Evolutionary conservation across 345 rosid genomes (phyloP).

Genomic region (Acer yangbiense): DNA sequence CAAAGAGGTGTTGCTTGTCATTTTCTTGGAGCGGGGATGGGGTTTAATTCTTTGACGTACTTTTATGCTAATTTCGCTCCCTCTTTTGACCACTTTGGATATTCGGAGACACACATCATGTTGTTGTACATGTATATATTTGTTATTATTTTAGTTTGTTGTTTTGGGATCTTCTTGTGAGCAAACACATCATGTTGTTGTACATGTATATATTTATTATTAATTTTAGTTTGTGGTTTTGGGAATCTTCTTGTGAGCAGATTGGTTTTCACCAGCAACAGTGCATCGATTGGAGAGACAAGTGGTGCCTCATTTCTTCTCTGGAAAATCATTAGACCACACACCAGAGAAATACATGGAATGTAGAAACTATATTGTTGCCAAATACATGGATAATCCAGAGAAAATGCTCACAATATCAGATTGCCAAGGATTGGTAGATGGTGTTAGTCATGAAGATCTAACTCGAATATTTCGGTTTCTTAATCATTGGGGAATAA

Average conservation of each 20-base stretch:
- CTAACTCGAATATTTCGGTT: slow-evolving; percentile 78
- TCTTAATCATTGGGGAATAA: slow-evolving; percentile 99
- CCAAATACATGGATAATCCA: slow-evolving; percentile 84
- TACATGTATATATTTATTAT: background rate
- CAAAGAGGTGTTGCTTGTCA: slow-evolving; percentile 5
- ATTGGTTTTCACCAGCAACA: slow-evolving; percentile 86
- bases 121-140: background rate
- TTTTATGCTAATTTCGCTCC: background rate
- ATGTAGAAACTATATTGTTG: slow-evolving; percentile 81
- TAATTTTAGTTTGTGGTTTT: slow-evolving; percentile 5
- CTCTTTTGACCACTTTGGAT: background rate
- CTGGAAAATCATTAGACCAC: slow-evolving; percentile 81
- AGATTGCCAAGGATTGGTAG: slow-evolving; percentile 69
- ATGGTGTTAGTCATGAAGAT: slow-evolving; percentile 66
- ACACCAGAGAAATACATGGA: slow-evolving; percentile 87
- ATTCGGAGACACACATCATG: background rate
- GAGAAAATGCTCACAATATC: slow-evolving; percentile 66
- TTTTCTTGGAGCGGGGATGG: background rate
- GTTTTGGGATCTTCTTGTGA: background rate
- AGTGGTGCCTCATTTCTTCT: slow-evolving; percentile 96
- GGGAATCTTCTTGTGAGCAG: slow-evolving; percentile 40
- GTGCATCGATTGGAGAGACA: slow-evolving; percentile 95
- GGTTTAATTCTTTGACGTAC: background rate
- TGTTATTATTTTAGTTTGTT: slow-evolving; percentile 22
- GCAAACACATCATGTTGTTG: background rate